A percentile compares a stretch with the other conserved stretches of the same genome.
Evolutionary conservation across 2,329 filamentous ascomycete genomes (phyloP).

Genomic region (Claviceps sp.): DNA sequence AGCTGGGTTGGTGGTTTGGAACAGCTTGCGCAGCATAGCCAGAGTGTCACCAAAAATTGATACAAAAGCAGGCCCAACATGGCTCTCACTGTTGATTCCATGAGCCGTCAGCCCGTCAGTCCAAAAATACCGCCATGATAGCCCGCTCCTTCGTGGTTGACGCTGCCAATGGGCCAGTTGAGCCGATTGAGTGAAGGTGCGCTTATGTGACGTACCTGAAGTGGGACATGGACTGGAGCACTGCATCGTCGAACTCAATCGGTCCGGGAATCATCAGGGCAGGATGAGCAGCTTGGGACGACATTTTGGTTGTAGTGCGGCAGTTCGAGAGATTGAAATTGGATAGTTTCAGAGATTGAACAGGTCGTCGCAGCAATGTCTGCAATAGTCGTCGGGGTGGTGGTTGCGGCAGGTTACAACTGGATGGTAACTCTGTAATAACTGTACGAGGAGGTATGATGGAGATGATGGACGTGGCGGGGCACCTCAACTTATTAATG

Average conservation of each 20-base stretch:
- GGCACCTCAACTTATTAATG: background rate
- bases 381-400: constrained; percentile 1
- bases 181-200: background rate
- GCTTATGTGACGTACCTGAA: constrained; percentile 49
- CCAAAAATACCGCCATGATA: background rate
- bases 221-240: constrained; percentile 88
- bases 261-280: constrained; percentile 92
- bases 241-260: constrained; percentile 96
- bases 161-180: background rate
- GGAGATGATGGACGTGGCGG: background rate
- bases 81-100: constrained; percentile 58
- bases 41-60: constrained; percentile 83
- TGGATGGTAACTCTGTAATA: no score
- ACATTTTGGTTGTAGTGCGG: constrained; percentile 33
- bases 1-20: constrained; percentile 71
- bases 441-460: no score
- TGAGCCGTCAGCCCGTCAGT: background rate
- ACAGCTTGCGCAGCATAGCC: constrained; percentile 77
- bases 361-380: background rate
- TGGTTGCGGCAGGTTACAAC: constrained; percentile 1
- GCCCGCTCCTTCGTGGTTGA: background rate
- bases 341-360: background rate
- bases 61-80: constrained; percentile 82
- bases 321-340: background rate
- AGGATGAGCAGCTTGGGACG: constrained; percentile 45